Conservation (phyloP, 163 green algal species). For the Smithsoniella earleae region DNA sequence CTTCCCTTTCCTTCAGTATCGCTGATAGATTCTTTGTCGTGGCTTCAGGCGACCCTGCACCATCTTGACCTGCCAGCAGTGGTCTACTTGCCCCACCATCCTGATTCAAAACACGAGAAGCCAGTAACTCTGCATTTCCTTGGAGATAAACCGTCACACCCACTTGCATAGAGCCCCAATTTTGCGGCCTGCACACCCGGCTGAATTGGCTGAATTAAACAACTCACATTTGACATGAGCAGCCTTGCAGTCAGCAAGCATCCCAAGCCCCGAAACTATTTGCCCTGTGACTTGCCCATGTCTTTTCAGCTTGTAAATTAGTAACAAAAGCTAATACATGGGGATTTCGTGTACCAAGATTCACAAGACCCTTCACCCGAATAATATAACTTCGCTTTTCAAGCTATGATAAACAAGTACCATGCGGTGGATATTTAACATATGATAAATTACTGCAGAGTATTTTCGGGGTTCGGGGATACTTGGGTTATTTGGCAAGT, state of each 20-base stretch:
- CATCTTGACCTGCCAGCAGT: slow-evolving; percentile 47
- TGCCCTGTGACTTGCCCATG: neutral
- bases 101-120: slow-evolving; percentile 48
- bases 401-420: too few relatives aligned
- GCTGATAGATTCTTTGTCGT: slow-evolving; percentile 39
- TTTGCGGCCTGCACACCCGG: slow-evolving; percentile 44
- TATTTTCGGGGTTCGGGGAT: too few relatives aligned
- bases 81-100: slow-evolving; percentile 61
- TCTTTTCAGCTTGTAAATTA: neutral
- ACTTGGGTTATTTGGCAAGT: neutral
- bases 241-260: neutral
- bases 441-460: neutral
- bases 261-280: neutral
- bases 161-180: slow-evolving; percentile 83
- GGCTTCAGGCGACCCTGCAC: slow-evolving; percentile 23
- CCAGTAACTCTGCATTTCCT: slow-evolving; percentile 51
- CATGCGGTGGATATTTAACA: neutral
- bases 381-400: too few relatives aligned
- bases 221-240: too few relatives aligned
- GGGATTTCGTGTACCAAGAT: too few relatives aligned
- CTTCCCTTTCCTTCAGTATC: slow-evolving; percentile 52
- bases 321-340: neutral
- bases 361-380: too few relatives aligned
- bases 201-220: too few relatives aligned
- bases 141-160: slow-evolving; percentile 49